These are phyloP conservation scores for Centrapalus pauciflorus DNA, from an alignment of 129 eudicot genomes.

Conservation along the genomic window DNA sequence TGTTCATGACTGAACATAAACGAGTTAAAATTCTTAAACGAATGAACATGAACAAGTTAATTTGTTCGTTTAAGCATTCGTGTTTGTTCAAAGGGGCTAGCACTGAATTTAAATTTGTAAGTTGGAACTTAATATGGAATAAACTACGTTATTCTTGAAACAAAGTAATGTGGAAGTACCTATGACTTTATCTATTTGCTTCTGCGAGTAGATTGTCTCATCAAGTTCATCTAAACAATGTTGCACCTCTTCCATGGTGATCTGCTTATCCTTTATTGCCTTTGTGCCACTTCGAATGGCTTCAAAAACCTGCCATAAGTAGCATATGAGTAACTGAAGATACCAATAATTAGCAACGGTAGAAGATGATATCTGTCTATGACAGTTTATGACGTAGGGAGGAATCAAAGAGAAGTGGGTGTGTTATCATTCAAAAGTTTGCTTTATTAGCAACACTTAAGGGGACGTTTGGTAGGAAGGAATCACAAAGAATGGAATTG, in stretches of 20 bases:
- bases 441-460: slow-evolving; percentile 2
- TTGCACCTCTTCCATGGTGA: slow-evolving; percentile 61
- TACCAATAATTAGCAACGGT: not conserved
- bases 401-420: too few relatives aligned
- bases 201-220: slow-evolving; percentile 50
- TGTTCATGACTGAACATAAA: too few relatives aligned
- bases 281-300: slow-evolving; percentile 62
- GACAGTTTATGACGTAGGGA: too few relatives aligned
- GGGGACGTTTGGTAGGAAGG: too few relatives aligned
- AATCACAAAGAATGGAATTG: too few relatives aligned
- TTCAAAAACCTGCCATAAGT: slow-evolving; percentile 60
- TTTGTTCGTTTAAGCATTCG: too few relatives aligned
- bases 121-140: not conserved
- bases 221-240: slow-evolving; percentile 67
- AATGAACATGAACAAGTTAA: too few relatives aligned
- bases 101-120: not conserved
- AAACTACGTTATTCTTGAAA: not conserved
- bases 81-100: not conserved
- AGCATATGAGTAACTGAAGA: not conserved
- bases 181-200: slow-evolving; percentile 47
- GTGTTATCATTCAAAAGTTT: not conserved
- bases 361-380: not conserved
- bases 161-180: slow-evolving; percentile 31
- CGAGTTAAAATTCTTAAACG: too few relatives aligned
- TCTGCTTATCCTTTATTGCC: slow-evolving; percentile 61